phyloP scores from a whole-genome alignment of 179 eudicot genomes.

The Heliamphora pulchella region DNA sequence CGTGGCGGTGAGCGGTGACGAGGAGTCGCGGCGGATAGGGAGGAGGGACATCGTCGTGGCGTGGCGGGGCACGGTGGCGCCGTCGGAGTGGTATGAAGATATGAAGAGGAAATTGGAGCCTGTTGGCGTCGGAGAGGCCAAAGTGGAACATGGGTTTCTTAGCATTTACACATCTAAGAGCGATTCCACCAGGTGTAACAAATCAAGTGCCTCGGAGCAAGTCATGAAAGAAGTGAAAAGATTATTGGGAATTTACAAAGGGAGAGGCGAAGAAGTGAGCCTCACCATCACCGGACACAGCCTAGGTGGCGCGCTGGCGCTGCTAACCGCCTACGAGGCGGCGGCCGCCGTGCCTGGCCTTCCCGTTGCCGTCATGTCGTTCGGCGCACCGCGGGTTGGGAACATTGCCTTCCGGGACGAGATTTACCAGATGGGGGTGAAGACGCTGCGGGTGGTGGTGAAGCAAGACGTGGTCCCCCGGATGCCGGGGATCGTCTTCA shows the following conservation, averaged over 20 bases:
- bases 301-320: conserved; percentile 65
- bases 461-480: conserved; percentile 61
- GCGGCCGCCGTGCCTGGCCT: conserved; percentile 36
- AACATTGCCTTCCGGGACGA: conserved; percentile 67
- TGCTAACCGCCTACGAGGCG: conserved; percentile 60
- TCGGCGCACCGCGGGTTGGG: conserved; percentile 73
- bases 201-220: conserved; percentile 65
- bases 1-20: conserved; percentile 60
- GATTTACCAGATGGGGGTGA: conserved; percentile 48
- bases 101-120: conserved; percentile 49
- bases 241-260: conserved; percentile 29
- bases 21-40: conserved; percentile 48
- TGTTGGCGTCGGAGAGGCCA: conserved; percentile 53
- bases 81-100: conserved; percentile 76
- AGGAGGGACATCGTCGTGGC: conserved; percentile 63
- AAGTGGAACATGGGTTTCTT: conserved; percentile 63
- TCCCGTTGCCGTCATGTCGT: conserved; percentile 59
- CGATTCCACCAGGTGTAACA: conserved; percentile 47
- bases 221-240: conserved; percentile 46
- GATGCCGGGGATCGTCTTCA: conserved; percentile 63
- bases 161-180: conserved; percentile 55
- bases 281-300: conserved; percentile 71
- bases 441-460: conserved; percentile 41
- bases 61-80: conserved; percentile 79
- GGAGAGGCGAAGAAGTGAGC: conserved; percentile 52